phyloP scores from a whole-genome alignment of 331 rosid genomes.

The Erythrophleum ivorense region DNA sequence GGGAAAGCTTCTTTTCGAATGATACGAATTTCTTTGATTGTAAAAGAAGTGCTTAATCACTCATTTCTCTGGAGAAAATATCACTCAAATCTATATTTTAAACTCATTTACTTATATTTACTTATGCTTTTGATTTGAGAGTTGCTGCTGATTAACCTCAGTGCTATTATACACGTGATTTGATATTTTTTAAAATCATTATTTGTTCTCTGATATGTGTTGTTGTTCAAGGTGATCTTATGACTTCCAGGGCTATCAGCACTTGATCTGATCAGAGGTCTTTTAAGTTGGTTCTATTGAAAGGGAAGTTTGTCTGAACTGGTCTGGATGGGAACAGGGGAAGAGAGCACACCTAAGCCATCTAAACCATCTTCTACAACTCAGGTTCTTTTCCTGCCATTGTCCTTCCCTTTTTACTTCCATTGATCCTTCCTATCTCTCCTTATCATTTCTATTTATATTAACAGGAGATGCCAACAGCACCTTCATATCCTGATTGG shows the following conservation, averaged over 20 bases:
- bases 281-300: slow-evolving; percentile 29
- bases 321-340: slow-evolving; percentile 83
- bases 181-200: not conserved
- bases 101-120: not conserved
- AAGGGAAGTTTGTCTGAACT: slow-evolving; percentile 36
- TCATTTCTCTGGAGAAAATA: slow-evolving; percentile 21
- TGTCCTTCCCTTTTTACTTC: not conserved
- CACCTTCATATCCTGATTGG: slow-evolving; percentile 92
- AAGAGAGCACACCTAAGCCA: slow-evolving; percentile 82
- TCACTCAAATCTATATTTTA: not conserved
- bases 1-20: not conserved
- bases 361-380: slow-evolving; percentile 65
- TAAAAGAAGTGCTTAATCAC: slow-evolving; percentile 4
- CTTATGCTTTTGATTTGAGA: slow-evolving; percentile 31
- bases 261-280: slow-evolving; percentile 37
- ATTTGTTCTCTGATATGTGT: slow-evolving; percentile 25
- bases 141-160: slow-evolving; percentile 20
- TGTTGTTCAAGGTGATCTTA: slow-evolving; percentile 41
- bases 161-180: slow-evolving; percentile 8
- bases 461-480: slow-evolving; percentile 68
- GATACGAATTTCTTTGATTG: not conserved
- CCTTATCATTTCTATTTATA: slow-evolving; percentile 32
- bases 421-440: slow-evolving; percentile 25
- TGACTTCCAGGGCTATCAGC: slow-evolving; percentile 41
- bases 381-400: slow-evolving; percentile 54